Percentiles rank a stretch among this genome's conserved stretches.
Conservation (phyloP, 2,329 filamentous ascomycete genomes). For the Claviceps citrina region DNA sequence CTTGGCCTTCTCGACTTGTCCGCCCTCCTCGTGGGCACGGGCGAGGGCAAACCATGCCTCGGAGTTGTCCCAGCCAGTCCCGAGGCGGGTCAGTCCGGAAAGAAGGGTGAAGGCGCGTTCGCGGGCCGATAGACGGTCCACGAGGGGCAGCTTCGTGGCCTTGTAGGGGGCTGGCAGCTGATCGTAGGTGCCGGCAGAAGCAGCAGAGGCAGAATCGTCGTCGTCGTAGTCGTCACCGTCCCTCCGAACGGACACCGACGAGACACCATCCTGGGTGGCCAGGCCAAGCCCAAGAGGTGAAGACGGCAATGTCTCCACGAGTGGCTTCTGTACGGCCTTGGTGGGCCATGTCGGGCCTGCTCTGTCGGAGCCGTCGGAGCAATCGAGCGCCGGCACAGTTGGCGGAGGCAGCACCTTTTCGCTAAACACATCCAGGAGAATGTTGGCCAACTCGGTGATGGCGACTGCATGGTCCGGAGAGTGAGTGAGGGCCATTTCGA, state of each 20-base stretch:
- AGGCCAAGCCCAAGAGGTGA: slow-evolving; percentile 32
- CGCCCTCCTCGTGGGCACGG: slow-evolving; percentile 73
- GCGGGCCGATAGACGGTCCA: slow-evolving; percentile 74
- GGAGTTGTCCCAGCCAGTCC: slow-evolving; percentile 74
- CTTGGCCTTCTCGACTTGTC: slow-evolving; percentile 74
- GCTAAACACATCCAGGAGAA: slow-evolving; percentile 73
- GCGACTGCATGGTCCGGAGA: slow-evolving; percentile 66
- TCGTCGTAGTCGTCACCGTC: slow-evolving; percentile 6
- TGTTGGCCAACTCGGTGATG: slow-evolving; percentile 67
- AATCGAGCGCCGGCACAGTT: slow-evolving; percentile 30
- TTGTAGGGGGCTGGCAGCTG: slow-evolving; percentile 37
- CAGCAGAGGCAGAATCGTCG: slow-evolving; percentile 9
- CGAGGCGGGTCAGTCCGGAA: slow-evolving; percentile 68
- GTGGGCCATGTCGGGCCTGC: background rate
- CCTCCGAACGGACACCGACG: slow-evolving; percentile 8
- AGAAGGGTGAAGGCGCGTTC: slow-evolving; percentile 80
- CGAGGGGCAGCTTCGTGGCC: slow-evolving; percentile 48
- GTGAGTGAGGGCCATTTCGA: slow-evolving; percentile 68
- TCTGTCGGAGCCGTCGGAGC: background rate
- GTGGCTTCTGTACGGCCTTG: slow-evolving; percentile 3
- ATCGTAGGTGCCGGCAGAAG: slow-evolving; percentile 12
- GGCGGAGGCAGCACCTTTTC: slow-evolving; percentile 47
- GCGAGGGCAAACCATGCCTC: slow-evolving; percentile 90
- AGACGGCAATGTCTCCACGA: slow-evolving; percentile 20
- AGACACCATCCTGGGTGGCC: slow-evolving; percentile 9